Conservation (phyloP, 2,329 filamentous ascomycete genomes). For the Chaetomiaceae sp. region DNA sequence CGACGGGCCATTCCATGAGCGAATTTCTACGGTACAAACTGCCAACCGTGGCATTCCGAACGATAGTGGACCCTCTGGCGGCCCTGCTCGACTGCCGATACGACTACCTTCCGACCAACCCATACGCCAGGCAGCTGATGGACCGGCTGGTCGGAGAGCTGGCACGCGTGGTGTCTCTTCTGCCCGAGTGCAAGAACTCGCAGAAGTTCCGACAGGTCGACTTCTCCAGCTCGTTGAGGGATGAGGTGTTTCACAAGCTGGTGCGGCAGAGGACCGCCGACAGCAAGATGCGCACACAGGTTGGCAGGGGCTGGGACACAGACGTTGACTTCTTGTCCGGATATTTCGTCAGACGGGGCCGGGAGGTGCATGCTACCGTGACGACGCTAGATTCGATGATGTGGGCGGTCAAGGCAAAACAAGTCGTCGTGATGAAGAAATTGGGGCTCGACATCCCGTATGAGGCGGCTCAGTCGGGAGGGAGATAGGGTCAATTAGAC, state of each 20-base stretch:
- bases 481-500: not conserved
- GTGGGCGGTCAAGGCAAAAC: slow-evolving; percentile 69
- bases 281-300: slow-evolving; percentile 64
- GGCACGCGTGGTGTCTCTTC: slow-evolving; percentile 60
- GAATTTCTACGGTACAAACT: slow-evolving; percentile 70
- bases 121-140: slow-evolving; percentile 60
- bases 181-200: slow-evolving; percentile 69
- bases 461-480: not conserved
- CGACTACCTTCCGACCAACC: slow-evolving; percentile 64
- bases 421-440: slow-evolving; percentile 24
- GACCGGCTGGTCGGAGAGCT: slow-evolving; percentile 71
- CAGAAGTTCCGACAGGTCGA: slow-evolving; percentile 54
- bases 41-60: slow-evolving; percentile 70
- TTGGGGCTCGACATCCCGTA: slow-evolving; percentile 7
- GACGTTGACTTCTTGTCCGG: slow-evolving; percentile 86
- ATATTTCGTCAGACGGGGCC: slow-evolving; percentile 72
- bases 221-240: slow-evolving; percentile 57
- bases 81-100: slow-evolving; percentile 74
- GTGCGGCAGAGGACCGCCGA: slow-evolving; percentile 50
- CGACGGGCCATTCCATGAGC: slow-evolving; percentile 52
- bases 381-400: slow-evolving; percentile 63
- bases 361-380: slow-evolving; percentile 65
- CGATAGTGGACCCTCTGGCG: slow-evolving; percentile 76
- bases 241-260: slow-evolving; percentile 53
- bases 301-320: slow-evolving; percentile 58